Conservation (phyloP, 805 yeast genomes). For the Wilhelminamyces savonicus region DNA sequence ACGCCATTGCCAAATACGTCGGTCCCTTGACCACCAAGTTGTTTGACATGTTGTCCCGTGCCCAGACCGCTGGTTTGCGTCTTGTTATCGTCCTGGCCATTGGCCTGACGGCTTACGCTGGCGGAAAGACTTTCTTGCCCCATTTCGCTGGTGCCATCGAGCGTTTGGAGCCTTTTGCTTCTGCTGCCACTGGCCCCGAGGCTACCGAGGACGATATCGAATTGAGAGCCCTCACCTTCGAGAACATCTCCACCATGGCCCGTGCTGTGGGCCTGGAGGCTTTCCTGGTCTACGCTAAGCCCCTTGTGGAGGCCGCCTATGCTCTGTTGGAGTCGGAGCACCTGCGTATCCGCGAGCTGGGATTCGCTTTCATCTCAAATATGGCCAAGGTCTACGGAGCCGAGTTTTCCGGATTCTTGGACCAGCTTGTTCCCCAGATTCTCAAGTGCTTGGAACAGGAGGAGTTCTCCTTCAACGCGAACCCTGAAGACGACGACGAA, state of each 20-base stretch:
- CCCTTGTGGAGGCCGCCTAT: conserved; percentile 84
- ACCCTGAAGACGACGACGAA: conserved; percentile 42
- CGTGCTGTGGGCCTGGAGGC: conserved; percentile 92
- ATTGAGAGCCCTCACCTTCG: conserved; percentile 86
- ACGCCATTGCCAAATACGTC: conserved; percentile 73
- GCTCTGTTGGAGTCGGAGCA: conserved; percentile 69
- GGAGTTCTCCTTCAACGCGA: conserved; percentile 67
- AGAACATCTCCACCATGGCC: conserved; percentile 90
- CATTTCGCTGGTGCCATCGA: conserved; percentile 78
- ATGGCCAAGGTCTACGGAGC: conserved; percentile 93
- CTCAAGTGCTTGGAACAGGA: conserved; percentile 79
- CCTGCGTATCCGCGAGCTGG: conserved; percentile 88
- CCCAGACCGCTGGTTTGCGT: conserved; percentile 68
- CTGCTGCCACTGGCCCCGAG: conserved; percentile 58
- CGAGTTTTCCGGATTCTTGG: conserved; percentile 82
- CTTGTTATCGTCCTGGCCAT: conserved; percentile 87
- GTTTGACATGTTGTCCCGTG: conserved; percentile 72
- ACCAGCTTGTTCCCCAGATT: conserved; percentile 76
- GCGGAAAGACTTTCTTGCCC: conserved; percentile 83
- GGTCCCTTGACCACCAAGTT: conserved; percentile 88
- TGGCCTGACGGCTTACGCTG: conserved; percentile 94
- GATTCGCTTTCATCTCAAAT: conserved; percentile 86
- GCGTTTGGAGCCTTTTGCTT: conserved; percentile 74
- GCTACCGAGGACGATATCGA: conserved; percentile 85
- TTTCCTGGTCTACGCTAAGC: conserved; percentile 80